A percentile compares a stretch with the other conserved stretches of the same genome.
Conservation (phyloP, 2,329 filamentous ascomycete species). For the Colletotrichum cordylinicola region DNA sequence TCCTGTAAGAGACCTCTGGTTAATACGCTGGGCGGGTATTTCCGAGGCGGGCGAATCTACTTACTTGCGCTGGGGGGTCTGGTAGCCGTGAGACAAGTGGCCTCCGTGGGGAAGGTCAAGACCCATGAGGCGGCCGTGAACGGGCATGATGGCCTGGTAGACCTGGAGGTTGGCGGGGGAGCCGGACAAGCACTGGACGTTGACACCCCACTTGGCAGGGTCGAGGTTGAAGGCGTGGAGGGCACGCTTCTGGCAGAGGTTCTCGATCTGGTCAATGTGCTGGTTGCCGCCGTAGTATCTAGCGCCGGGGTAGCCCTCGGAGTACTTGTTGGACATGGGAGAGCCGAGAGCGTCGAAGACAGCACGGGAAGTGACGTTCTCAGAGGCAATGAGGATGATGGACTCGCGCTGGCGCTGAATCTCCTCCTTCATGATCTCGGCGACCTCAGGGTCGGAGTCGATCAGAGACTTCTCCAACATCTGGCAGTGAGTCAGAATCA, state of each 20-base stretch:
- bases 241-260: slow-evolving; percentile 92
- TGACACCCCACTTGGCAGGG: slow-evolving; percentile 93
- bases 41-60: slow-evolving; percentile 29
- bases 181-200: slow-evolving; percentile 92
- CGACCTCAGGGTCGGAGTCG: slow-evolving; percentile 92
- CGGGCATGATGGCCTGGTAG: slow-evolving; percentile 96
- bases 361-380: slow-evolving; percentile 98
- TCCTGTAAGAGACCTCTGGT: slow-evolving; percentile 51
- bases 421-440: slow-evolving; percentile 95
- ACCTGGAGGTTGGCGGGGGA: slow-evolving; percentile 97
- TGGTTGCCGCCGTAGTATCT: slow-evolving; percentile 99
- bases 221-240: slow-evolving; percentile 90
- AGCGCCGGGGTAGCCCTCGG: slow-evolving; percentile 96
- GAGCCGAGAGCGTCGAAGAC: slow-evolving; percentile 97
- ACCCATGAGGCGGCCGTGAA: slow-evolving; percentile 96
- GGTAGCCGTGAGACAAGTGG: slow-evolving; percentile 96
- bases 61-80: slow-evolving; percentile 90
- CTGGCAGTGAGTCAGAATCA: slow-evolving; percentile 54
- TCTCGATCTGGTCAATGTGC: slow-evolving; percentile 96
- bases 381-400: slow-evolving; percentile 97
- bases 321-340: slow-evolving; percentile 99
- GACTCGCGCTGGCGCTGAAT: slow-evolving; percentile 97
- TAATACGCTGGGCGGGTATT: not conserved
- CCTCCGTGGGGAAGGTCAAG: slow-evolving; percentile 93
- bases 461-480: slow-evolving; percentile 95